A percentile compares a stretch with the other conserved stretches of the same genome.
Evolutionary conservation across 2,329 filamentous ascomycete genomes (phyloP).

Genomic region (Aspergillus sojae): DNA sequence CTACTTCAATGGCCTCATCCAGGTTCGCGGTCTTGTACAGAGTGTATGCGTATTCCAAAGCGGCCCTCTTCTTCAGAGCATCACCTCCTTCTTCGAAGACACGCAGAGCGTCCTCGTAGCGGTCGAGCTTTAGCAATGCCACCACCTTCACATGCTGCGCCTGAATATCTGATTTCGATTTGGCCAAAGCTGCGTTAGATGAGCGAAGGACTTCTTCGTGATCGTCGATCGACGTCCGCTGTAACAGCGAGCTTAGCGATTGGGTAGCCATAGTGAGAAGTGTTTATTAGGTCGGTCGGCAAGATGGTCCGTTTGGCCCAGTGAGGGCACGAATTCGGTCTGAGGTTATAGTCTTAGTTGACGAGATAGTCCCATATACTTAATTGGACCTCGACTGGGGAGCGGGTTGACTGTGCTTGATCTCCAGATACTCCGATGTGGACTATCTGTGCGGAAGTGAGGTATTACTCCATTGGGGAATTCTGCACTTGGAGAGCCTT

Average conservation of each 20-base stretch:
- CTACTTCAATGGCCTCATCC: conserved; percentile 57
- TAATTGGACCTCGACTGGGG: background rate
- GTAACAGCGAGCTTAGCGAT: conserved; percentile 58
- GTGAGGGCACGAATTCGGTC: background rate
- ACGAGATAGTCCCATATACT: background rate
- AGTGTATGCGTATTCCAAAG: conserved; percentile 65
- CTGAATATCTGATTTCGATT: conserved; percentile 58
- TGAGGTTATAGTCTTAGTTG: background rate
- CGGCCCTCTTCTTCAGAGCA: conserved; percentile 55
- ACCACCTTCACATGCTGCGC: conserved; percentile 63
- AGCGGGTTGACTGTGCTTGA: background rate
- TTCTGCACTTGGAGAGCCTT: conserved; percentile 10
- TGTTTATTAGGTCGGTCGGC: background rate
- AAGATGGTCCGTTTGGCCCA: background rate
- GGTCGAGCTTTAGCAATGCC: conserved; percentile 64
- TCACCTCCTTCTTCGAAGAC: conserved; percentile 58
- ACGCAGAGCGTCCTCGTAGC: conserved; percentile 62
- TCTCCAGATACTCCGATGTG: conserved; percentile 2
- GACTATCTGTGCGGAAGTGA: conserved; percentile 21
- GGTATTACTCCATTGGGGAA: conserved; percentile 27
- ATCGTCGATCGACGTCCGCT: conserved; percentile 61
- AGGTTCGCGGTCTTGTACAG: conserved; percentile 63
- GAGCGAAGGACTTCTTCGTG: conserved; percentile 64
- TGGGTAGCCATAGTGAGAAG: conserved; percentile 42
- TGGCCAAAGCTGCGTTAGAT: conserved; percentile 59